phyloP scores from a whole-genome alignment of 139 green algal species.

The Chlorella vulgaris region DNA sequence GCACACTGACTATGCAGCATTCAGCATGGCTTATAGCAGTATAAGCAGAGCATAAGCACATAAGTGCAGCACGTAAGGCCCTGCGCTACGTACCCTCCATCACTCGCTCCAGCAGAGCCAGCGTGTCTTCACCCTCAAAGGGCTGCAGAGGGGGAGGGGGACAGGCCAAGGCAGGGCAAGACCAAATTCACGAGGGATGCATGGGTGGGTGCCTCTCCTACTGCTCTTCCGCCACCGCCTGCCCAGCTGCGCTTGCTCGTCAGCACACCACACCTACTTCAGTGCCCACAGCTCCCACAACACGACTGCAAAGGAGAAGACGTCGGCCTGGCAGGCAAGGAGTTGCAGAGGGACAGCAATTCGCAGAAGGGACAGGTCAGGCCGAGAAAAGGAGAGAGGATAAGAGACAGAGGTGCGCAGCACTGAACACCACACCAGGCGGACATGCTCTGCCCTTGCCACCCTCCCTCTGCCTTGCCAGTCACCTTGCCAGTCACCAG shows the following conservation, averaged over 20 bases:
- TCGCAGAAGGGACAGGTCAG: neutral
- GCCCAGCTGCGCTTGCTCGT: too few species aligned
- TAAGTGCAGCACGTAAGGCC: too few species aligned
- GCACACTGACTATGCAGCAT: too few species aligned
- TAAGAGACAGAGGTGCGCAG: too few species aligned
- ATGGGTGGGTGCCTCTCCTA: too few species aligned
- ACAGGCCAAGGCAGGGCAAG: neutral
- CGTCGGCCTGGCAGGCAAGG: slow-evolving; percentile 18
- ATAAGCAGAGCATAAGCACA: too few species aligned
- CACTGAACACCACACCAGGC: too few species aligned
- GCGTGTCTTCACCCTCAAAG: neutral
- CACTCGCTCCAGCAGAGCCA: neutral
- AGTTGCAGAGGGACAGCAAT: neutral
- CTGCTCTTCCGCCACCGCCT: too few species aligned
- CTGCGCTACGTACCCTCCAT: neutral
- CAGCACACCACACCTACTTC: neutral
- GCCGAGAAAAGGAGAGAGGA: neutral
- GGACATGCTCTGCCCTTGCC: too few species aligned
- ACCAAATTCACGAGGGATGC: too few species aligned
- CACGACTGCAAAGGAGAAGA: slow-evolving; percentile 34
- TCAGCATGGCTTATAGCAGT: too few species aligned
- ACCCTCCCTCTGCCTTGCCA: neutral
- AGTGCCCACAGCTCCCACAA: slow-evolving; percentile 43
- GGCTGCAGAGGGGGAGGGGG: neutral
- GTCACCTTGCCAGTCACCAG: slow-evolving; percentile 15